Evolutionary conservation across 139 green algal species (phyloP), one percentile per base, ranked within the genome.

Genomic region (Eudorina sp.): DNA sequence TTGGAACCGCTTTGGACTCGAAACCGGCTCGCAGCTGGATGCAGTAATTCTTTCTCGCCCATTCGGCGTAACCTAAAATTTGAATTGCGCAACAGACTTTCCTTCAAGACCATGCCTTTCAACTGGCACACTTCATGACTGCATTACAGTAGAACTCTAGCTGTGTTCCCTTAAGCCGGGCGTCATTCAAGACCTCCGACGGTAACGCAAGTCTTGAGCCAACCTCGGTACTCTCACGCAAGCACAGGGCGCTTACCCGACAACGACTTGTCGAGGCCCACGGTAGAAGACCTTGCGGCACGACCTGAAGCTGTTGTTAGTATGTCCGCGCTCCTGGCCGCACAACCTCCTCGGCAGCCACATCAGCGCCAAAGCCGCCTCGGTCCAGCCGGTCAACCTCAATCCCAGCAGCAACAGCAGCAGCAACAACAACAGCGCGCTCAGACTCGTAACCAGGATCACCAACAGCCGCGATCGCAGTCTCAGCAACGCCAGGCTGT

Each of bases 341-440:
- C 73, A 14, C 43, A 62, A 23, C 62, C 62, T 21, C 68, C 48
- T n/a, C 68, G 27, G 9, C 68, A 76, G 36, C 62, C 29, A 72
- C 29, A 72, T 43, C 36, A 48, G 5, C 68, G 68, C 14, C 36
- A 31, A 8, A 25, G 38, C 68, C 68, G 68, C 68, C 36, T 76
- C 16, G 68, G 36, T 4, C 70, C 34, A 23, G 41, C 23, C 36
- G 16, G 9, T 16, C 75, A 36, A 48, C 34, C n/a, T 41, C 48
- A 66, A 27, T 7, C 25, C 16, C 48, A 45, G 19, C 75, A 83
- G 31, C 74, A 82, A 64, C 74, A 66, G 18, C 48, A 83, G 14
- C 75, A 83, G 48, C 75, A 83, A n/a, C 75, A 83, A 58, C 48
- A 83, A 48, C 75, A 83, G n/a, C 73, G 43, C 40, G 16, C 4